Conservation (phyloP, 805 yeast species). For the Ogataea sp. region DNA sequence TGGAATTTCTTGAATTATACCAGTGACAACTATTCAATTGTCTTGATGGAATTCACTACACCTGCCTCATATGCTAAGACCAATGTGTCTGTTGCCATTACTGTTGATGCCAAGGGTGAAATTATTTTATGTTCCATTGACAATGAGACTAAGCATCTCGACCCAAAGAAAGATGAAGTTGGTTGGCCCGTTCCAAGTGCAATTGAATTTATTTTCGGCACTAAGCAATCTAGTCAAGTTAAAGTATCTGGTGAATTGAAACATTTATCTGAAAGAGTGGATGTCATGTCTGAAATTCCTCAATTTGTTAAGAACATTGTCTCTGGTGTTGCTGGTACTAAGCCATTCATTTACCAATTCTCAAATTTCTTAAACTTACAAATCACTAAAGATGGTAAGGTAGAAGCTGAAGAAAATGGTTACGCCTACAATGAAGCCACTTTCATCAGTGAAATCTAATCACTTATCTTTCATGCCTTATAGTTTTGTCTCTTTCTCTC, state of each 20-base stretch:
- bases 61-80: conserved; percentile 85
- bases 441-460: conserved; percentile 43
- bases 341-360: conserved; percentile 94
- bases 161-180: conserved; percentile 56
- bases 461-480: no score
- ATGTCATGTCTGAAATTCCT: conserved; percentile 96
- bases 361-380: conserved; percentile 51
- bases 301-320: conserved; percentile 88
- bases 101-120: conserved; percentile 57
- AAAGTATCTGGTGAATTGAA: conserved; percentile 52
- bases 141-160: conserved; percentile 54
- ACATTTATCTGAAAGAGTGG: conserved; percentile 78
- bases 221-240: conserved; percentile 28
- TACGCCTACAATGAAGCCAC: conserved; percentile 74
- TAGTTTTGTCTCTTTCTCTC: background rate
- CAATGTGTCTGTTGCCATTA: conserved; percentile 70
- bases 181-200: conserved; percentile 87
- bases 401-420: conserved; percentile 45
- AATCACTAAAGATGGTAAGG: conserved; percentile 31
- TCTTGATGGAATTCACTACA: conserved; percentile 92
- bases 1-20: conserved; percentile 95
- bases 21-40: conserved; percentile 62
- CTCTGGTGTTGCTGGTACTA: conserved; percentile 90
- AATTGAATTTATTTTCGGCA: conserved; percentile 48
- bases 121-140: conserved; percentile 52